Conservation (phyloP, 164 flowering plant species). For the Chimonanthus salicifolius region DNA sequence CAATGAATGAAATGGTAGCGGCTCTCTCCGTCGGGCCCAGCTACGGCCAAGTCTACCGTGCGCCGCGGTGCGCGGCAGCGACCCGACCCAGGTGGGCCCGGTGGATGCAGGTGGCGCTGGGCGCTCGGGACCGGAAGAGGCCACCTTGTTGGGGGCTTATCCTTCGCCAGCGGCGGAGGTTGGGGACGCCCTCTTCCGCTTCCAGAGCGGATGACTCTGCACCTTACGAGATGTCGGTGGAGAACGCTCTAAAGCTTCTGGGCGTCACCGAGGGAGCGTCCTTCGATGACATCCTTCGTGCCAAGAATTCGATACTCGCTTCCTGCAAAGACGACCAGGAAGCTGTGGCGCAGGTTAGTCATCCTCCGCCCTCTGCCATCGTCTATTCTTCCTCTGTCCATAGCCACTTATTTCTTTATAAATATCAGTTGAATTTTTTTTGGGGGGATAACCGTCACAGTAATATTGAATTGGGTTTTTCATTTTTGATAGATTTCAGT, state of each 20-base stretch:
- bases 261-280: constrained; percentile 79
- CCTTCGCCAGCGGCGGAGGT: constrained; percentile 14
- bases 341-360: constrained; percentile 56
- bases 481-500: too few relatives aligned
- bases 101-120: background rate
- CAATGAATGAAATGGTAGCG: constrained; percentile 22
- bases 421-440: background rate
- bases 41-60: constrained; percentile 12
- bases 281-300: constrained; percentile 83
- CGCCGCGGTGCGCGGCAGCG: background rate
- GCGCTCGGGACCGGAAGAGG: background rate
- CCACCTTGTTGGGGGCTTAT: constrained; percentile 8
- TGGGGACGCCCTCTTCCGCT: constrained; percentile 5
- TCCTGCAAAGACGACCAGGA: constrained; percentile 68
- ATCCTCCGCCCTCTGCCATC: background rate
- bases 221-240: constrained; percentile 83
- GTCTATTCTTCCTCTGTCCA: background rate
- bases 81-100: background rate
- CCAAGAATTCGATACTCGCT: constrained; percentile 69
- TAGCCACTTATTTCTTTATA: background rate
- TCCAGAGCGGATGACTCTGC: constrained; percentile 61
- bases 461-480: background rate
- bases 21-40: constrained; percentile 27
- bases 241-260: constrained; percentile 78
- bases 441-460: background rate